These are phyloP conservation scores for Chalciporus sphaerocephalus DNA, from an alignment of 768 basidiomycete genomes.

Conservation along the genomic window DNA sequence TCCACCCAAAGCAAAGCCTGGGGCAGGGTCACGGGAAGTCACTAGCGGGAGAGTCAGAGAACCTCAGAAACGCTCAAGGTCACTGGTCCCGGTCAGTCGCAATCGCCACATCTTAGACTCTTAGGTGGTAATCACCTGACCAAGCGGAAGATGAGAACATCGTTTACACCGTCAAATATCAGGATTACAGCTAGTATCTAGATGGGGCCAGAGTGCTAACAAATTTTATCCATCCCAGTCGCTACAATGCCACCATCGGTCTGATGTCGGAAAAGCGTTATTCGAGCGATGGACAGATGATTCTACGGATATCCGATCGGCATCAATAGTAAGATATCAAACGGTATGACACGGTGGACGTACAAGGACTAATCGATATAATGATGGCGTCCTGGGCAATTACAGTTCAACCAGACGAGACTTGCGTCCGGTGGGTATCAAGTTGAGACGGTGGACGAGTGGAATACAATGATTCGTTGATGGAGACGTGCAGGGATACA, in stretches of 20 bases:
- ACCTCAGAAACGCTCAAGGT: too few relatives aligned
- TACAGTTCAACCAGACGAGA: conserved; percentile 1
- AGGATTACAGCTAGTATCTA: conserved; percentile 13
- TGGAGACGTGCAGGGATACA: conserved; percentile 16
- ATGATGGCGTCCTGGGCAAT: conserved; percentile 1
- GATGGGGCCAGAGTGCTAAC: conserved; percentile 6
- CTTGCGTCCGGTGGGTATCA: background rate
- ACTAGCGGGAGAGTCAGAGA: too few relatives aligned
- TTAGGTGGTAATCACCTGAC: conserved; percentile 7
- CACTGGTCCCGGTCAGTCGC: too few relatives aligned
- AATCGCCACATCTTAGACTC: too few relatives aligned
- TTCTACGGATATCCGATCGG: conserved; percentile 1
- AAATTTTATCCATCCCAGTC: conserved; percentile 4
- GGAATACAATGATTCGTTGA: conserved; percentile 16
- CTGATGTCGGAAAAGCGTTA: background rate
- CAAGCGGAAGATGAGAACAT: conserved; percentile 8
- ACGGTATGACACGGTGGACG: conserved; percentile 7
- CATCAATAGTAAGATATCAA: conserved; percentile 2
- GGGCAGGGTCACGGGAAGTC: too few relatives aligned
- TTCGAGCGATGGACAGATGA: background rate
- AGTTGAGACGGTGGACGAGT: conserved; percentile 2
- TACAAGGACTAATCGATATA: conserved; percentile 14
- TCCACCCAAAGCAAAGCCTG: too few relatives aligned
- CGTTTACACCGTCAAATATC: background rate
- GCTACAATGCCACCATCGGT: background rate